A percentile compares a stretch with the other conserved stretches of the same genome.
These are phyloP conservation scores for Heracleum sosnowskyi DNA, from an alignment of 129 eudicot genomes.

Conservation along the genomic window DNA sequence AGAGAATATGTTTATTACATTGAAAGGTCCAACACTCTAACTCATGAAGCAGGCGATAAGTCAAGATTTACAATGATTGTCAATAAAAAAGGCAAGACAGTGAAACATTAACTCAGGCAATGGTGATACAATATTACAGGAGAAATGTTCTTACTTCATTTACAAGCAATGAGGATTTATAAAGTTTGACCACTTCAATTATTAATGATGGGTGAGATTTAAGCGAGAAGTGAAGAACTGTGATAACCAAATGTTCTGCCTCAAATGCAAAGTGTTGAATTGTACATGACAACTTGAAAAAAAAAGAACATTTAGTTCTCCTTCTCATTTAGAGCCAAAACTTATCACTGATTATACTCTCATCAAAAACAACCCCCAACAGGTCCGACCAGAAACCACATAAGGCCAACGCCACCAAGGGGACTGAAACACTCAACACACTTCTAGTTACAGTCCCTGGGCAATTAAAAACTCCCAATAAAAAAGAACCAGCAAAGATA, in stretches of 20 bases:
- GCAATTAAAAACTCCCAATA: neutral
- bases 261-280: neutral
- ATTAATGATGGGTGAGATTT: neutral
- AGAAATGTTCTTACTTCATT: no score
- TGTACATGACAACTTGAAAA: neutral
- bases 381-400: neutral
- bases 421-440: neutral
- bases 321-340: neutral
- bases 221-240: neutral
- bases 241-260: neutral
- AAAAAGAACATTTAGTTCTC: neutral
- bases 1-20: no score
- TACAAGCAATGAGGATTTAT: conserved; percentile 43
- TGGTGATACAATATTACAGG: no score
- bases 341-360: neutral
- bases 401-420: neutral
- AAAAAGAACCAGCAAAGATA: neutral
- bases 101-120: no score
- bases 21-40: no score
- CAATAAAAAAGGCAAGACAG: no score
- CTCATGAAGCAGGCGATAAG: no score
- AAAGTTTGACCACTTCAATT: no score
- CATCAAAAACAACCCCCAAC: neutral
- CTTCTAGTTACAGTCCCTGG: neutral
- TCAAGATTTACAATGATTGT: neutral